These are phyloP conservation scores for Epichloe baconii DNA, from an alignment of 2,329 filamentous ascomycete genomes.

Conservation along the genomic window DNA sequence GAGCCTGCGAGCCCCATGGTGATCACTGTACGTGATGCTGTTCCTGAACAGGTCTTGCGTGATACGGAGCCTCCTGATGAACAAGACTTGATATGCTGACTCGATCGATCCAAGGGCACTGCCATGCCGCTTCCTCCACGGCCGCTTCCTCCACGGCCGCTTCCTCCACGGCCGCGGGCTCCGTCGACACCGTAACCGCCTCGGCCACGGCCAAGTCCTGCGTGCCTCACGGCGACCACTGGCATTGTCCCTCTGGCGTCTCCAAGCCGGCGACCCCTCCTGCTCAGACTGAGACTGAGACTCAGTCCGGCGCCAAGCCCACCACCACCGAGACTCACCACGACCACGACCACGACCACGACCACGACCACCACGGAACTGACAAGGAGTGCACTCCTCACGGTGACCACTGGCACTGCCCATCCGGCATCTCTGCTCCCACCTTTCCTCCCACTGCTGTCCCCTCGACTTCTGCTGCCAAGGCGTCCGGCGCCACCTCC, in stretches of 20 bases:
- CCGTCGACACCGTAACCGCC: not conserved
- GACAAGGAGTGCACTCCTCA: constrained; percentile 7
- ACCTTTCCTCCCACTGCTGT: constrained; percentile 1
- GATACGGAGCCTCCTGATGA: too few relatives aligned
- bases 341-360: constrained; percentile 3
- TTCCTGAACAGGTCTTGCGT: not conserved
- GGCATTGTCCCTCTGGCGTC: constrained; percentile 7
- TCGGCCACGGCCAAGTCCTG: constrained; percentile 2
- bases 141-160: not conserved
- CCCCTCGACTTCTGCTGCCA: not conserved
- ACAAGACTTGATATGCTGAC: not conserved
- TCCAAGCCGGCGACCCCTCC: constrained; percentile 7
- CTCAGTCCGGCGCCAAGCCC: not conserved
- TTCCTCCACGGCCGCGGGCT: not conserved
- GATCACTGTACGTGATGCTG: constrained; percentile 7
- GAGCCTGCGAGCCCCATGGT: constrained; percentile 8
- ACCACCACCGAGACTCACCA: not conserved
- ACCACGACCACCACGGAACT: constrained; percentile 1
- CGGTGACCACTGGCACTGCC: constrained; percentile 9
- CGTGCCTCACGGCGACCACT: constrained; percentile 8
- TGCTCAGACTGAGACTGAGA: not conserved
- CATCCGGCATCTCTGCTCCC: constrained; percentile 8
- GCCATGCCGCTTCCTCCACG: constrained; percentile 3
- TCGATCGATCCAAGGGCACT: constrained; percentile 6
- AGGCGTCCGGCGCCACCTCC: not conserved